phyloP scores from a whole-genome alignment of 1,139 yeast genomes.

The Tardiomyces digboiensis region DNA sequence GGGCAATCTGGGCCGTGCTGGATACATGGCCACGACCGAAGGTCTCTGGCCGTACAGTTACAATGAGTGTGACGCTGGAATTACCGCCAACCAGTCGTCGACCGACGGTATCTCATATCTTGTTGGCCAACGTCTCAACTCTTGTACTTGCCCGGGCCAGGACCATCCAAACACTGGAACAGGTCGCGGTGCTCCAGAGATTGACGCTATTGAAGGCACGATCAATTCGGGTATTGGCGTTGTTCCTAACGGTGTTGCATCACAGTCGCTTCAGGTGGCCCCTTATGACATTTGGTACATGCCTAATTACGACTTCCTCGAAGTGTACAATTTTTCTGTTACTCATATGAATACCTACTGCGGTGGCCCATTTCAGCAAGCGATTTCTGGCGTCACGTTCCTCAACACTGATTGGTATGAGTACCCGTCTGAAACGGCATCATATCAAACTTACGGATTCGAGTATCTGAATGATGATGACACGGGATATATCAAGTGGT shows the following conservation, averaged over 20 bases:
- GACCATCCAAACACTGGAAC: constrained; percentile 72
- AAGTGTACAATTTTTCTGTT: constrained; percentile 47
- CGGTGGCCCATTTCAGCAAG: constrained; percentile 85
- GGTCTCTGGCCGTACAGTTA: constrained; percentile 92
- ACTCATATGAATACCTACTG: constrained; percentile 68
- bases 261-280: constrained; percentile 78
- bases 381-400: constrained; percentile 64
- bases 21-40: constrained; percentile 66
- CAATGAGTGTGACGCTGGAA: constrained; percentile 75
- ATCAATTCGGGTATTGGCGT: constrained; percentile 37
- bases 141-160: constrained; percentile 65
- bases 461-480: constrained; percentile 64
- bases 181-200: constrained; percentile 89
- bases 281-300: constrained; percentile 82
- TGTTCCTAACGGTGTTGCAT: constrained; percentile 45
- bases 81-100: constrained; percentile 80
- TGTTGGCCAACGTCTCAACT: constrained; percentile 64
- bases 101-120: constrained; percentile 72
- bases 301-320: constrained; percentile 68
- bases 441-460: constrained; percentile 64
- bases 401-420: constrained; percentile 73
- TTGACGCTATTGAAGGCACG: constrained; percentile 76
- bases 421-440: constrained; percentile 26
- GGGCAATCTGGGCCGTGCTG: constrained; percentile 83
- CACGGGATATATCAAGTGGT: constrained; percentile 75